phyloP scores from a whole-genome alignment of 2,329 filamentous ascomycete species.

The Epichloe sylvatica region DNA sequence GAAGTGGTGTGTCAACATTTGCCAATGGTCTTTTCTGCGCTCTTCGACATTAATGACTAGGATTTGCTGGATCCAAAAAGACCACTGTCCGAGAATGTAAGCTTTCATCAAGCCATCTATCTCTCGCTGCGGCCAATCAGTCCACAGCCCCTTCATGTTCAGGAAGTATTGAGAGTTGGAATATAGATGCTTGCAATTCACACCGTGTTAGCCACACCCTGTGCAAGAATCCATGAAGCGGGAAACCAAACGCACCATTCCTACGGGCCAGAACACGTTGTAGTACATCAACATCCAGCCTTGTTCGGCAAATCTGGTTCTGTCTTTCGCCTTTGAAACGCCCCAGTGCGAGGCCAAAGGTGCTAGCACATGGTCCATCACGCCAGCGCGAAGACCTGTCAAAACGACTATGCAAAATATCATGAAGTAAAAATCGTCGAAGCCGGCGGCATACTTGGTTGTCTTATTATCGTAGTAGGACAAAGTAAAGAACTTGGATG shows the following conservation, averaged over 20 bases:
- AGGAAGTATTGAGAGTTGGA: conserved; percentile 64
- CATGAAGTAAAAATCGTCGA: conserved; percentile 66
- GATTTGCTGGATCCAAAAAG: conserved; percentile 90
- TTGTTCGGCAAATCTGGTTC: conserved; percentile 82
- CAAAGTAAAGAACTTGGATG: conserved; percentile 72
- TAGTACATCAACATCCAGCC: conserved; percentile 83
- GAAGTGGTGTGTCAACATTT: conserved; percentile 93
- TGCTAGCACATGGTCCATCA: conserved; percentile 74
- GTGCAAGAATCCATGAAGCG: neutral
- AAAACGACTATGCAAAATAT: conserved; percentile 67
- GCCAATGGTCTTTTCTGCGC: conserved; percentile 82
- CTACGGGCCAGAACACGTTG: conserved; percentile 63
- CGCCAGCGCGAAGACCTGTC: conserved; percentile 67
- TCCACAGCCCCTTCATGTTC: conserved; percentile 67
- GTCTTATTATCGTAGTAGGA: conserved; percentile 63
- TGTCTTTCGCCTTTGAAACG: conserved; percentile 58
- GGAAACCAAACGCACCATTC: conserved; percentile 48
- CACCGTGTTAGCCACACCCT: neutral
- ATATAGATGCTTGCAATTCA: conserved; percentile 55
- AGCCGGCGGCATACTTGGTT: conserved; percentile 59
- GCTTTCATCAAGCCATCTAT: conserved; percentile 63
- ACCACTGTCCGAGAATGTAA: conserved; percentile 81
- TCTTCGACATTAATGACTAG: conserved; percentile 91
- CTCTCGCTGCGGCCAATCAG: conserved; percentile 68
- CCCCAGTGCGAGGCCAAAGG: conserved; percentile 61